Conservation (phyloP, 2,329 filamentous ascomycete species). For the Penicillium corylophilum region DNA sequence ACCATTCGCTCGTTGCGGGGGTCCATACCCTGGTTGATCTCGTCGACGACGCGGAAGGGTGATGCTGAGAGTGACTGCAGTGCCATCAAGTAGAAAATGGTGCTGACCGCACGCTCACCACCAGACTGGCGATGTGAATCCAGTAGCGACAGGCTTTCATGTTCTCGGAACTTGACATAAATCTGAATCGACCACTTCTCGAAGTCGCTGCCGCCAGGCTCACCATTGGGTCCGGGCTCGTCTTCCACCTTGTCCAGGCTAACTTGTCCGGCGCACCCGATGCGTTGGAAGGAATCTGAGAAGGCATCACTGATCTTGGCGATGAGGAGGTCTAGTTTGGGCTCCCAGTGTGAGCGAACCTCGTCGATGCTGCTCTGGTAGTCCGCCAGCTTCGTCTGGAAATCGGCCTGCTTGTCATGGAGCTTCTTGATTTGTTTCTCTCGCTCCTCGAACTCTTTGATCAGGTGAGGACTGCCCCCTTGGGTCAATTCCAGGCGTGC, state of each 20-base stretch:
- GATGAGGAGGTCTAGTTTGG: constrained; percentile 73
- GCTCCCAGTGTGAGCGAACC: constrained; percentile 76
- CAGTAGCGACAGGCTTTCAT: constrained; percentile 79
- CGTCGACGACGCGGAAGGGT: constrained; percentile 96
- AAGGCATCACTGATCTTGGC: constrained; percentile 85
- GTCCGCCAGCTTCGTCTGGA: constrained; percentile 56
- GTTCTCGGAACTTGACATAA: constrained; percentile 88
- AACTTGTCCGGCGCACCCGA: constrained; percentile 91
- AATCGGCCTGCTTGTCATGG: constrained; percentile 57
- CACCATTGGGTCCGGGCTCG: constrained; percentile 31
- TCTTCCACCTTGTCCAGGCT: constrained; percentile 69
- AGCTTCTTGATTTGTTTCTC: constrained; percentile 67
- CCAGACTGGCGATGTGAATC: constrained; percentile 93
- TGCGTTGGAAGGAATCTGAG: constrained; percentile 87
- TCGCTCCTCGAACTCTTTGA: constrained; percentile 75
- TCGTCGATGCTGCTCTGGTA: constrained; percentile 61
- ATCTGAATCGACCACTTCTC: constrained; percentile 93
- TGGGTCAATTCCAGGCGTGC: constrained; percentile 78
- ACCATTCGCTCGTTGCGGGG: constrained; percentile 98
- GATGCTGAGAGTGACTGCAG: constrained; percentile 90
- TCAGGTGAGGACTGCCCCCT: constrained; percentile 70
- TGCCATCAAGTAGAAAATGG: constrained; percentile 98
- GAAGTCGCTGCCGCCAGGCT: constrained; percentile 66
- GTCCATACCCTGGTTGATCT: constrained; percentile 99
- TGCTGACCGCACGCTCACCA: constrained; percentile 92